Evolutionary conservation across 2,329 filamentous ascomycete genomes (phyloP), one percentile per base, ranked within the genome.

Genomic region (Didymella exigua): DNA sequence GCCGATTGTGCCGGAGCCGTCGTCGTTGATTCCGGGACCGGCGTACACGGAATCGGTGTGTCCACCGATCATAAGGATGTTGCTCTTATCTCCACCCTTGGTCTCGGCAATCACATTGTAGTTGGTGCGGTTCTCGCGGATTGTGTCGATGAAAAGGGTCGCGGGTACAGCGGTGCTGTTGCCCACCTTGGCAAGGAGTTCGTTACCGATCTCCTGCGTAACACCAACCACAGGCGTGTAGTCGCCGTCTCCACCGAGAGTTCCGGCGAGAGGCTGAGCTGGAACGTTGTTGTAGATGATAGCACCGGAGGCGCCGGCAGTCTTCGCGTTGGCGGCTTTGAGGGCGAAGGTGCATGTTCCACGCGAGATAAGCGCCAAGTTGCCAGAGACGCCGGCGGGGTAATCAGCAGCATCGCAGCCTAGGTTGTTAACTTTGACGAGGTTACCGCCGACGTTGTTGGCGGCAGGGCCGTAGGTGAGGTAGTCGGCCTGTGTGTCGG

Each of bases 241-340:
- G 30, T 76, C 68, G 5, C 76, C 76, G 8, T 75, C 66, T 0
- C 77, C 81, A 9, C 86, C 88, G 5, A 92, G 79, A 2, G 89
- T 91, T 36, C 89, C 89, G 43, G 83, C 79, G 0, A 91, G 75
- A 3, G 77, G 70, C 1, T 84, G 88, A 8, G 60, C 49, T 2
- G 80, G 76, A 2, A 86, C 82, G 62, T 86, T 87, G 77, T 91
- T 91, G 76, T 89, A 92, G 43, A 93, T 79, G 24, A 92, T 76
- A 0, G 86, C 87, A 1, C 86, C 89, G 11, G 84, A 73, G 6
- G 89, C 89, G 26, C 89, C 88, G 1, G 88, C 87, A 47, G 80
- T 80, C 51, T 86, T 87, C 2, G 89, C 89, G 16, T 82, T 77
- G 38, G 80, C 79, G 1, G 87, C 87, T 77, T 93, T 93, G 56